A percentile compares a stretch with the other conserved stretches of the same genome.
These are phyloP conservation scores for Buddleja alternifolia DNA, from an alignment of 257 asterid species.

Conservation along the genomic window DNA sequence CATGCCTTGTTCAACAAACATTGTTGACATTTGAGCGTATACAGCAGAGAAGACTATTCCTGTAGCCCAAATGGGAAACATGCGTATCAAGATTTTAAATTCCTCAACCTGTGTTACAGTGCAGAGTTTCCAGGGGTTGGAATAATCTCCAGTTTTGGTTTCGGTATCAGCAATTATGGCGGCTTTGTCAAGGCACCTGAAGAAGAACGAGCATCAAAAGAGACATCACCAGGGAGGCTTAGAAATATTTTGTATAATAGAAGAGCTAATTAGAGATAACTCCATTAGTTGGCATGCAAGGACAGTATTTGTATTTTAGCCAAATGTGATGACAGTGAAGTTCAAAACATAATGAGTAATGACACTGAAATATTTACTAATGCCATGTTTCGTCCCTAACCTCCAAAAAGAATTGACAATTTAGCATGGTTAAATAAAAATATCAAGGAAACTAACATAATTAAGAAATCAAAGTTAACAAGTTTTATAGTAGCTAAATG, in stretches of 20 bases:
- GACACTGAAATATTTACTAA: background rate
- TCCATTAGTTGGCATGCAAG: background rate
- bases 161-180: constrained; percentile 60
- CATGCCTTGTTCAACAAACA: constrained; percentile 97
- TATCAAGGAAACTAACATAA: background rate
- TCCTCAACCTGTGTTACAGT: constrained; percentile 93
- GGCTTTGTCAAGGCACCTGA: constrained; percentile 92
- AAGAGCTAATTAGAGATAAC: too few relatives aligned
- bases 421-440: background rate
- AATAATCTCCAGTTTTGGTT: constrained; percentile 50
- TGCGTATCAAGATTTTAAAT: constrained; percentile 75
- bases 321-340: too few relatives aligned
- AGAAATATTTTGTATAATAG: background rate
- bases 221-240: background rate
- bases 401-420: background rate
- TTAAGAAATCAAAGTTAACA: background rate
- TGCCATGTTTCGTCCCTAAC: background rate
- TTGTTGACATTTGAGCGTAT: constrained; percentile 85
- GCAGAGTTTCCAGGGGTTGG: constrained; percentile 83
- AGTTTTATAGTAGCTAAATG: background rate
- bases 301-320: background rate
- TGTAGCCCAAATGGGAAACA: constrained; percentile 96
- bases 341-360: too few relatives aligned
- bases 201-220: constrained; percentile 14
- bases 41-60: constrained; percentile 90